These are phyloP conservation scores for Lycium ferocissimum DNA, from an alignment of 257 asterid species.

Conservation along the genomic window DNA sequence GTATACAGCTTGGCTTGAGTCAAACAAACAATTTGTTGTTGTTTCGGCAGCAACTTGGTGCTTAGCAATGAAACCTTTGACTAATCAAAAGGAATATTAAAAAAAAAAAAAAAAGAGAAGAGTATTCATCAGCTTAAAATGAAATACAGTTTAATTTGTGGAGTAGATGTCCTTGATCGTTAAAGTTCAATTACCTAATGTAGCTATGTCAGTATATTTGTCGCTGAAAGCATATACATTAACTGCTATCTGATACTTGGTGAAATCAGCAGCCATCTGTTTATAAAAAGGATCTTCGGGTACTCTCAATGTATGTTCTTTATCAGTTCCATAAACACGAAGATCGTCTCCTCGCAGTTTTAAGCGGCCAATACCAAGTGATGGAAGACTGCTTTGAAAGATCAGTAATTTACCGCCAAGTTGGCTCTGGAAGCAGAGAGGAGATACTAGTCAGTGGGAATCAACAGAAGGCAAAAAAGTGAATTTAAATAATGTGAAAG, in stretches of 20 bases:
- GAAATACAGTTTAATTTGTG: constrained; percentile 5
- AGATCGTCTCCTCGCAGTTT: constrained; percentile 92
- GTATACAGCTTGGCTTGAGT: neutral
- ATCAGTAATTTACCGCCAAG: constrained; percentile 97
- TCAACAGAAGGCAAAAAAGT: constrained; percentile 6
- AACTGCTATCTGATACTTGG: constrained; percentile 91
- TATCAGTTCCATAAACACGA: constrained; percentile 87
- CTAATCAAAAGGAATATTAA: neutral
- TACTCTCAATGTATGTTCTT: constrained; percentile 77
- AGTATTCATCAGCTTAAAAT: constrained; percentile 5
- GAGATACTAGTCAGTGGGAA: constrained; percentile 8
- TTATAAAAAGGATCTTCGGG: constrained; percentile 99
- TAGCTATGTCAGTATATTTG: constrained; percentile 88
- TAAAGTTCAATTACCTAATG: constrained; percentile 63
- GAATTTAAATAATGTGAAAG: constrained; percentile 8
- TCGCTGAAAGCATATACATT: constrained; percentile 93
- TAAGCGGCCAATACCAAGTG: constrained; percentile 94
- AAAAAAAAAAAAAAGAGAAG: neutral
- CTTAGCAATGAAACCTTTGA: neutral
- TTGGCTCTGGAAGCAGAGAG: constrained; percentile 73
- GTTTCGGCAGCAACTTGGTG: constrained; percentile 11
- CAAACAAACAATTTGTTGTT: neutral
- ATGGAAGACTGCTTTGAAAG: constrained; percentile 91
- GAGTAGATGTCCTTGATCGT: constrained; percentile 12
- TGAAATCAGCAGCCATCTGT: constrained; percentile 99